Evolutionary conservation across 2,329 filamentous ascomycete species (phyloP).

Genomic region (Phialocephala subalpina): DNA sequence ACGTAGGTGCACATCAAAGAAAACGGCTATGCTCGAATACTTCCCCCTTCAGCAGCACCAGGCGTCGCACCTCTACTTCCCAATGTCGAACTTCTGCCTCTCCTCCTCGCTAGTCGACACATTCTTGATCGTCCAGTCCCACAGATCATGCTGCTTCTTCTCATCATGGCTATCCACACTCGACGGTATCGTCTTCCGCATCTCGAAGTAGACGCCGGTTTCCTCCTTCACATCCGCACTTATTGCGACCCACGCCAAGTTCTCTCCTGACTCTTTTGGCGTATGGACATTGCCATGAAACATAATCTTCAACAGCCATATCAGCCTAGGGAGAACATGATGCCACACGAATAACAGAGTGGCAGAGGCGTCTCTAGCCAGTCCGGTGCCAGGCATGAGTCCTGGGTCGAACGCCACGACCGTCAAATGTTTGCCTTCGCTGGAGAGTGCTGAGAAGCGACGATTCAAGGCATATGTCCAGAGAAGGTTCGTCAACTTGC

Average conservation of each 20-base stretch:
- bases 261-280: constrained; percentile 49
- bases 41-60: too few species aligned
- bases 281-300: constrained; percentile 48
- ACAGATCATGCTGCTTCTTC: constrained; percentile 57
- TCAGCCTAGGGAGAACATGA: constrained; percentile 46
- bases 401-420: constrained; percentile 56
- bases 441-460: constrained; percentile 42
- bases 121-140: constrained; percentile 54
- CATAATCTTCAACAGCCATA: constrained; percentile 48
- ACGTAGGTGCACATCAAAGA: too few species aligned
- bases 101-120: constrained; percentile 32
- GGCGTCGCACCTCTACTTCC: too few species aligned
- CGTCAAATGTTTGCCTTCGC: constrained; percentile 46
- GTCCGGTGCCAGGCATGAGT: constrained; percentile 55
- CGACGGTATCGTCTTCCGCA: constrained; percentile 47
- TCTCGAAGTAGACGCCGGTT: constrained; percentile 55
- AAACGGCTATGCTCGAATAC: neutral
- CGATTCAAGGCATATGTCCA: constrained; percentile 55
- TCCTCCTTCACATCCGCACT: constrained; percentile 44
- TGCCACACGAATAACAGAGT: constrained; percentile 46
- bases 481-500: constrained; percentile 57
- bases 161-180: constrained; percentile 53
- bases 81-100: constrained; percentile 16
- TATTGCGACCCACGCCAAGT: constrained; percentile 51
- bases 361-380: constrained; percentile 46